These are phyloP conservation scores for Gymnopus androsaceus DNA, from an alignment of 1,284 basidiomycete species.

Conservation along the genomic window DNA sequence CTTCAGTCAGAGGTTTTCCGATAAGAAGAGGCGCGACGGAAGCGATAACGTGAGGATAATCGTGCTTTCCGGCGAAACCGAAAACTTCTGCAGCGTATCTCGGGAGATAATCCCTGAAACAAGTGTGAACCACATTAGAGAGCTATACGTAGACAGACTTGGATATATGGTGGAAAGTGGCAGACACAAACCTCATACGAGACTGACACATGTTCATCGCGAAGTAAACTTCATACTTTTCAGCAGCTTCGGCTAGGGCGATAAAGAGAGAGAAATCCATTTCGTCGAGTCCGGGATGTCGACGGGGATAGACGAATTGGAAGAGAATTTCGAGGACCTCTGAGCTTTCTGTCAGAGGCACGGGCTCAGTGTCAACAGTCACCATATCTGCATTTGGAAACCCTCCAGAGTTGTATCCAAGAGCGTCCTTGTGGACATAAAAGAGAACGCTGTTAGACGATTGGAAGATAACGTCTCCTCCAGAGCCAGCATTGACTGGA, in stretches of 20 bases:
- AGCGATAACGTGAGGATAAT: constrained; percentile 25
- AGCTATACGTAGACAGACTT: no score
- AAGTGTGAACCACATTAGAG: background rate
- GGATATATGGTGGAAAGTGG: no score
- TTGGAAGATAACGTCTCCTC: background rate
- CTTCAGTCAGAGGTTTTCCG: constrained; percentile 20
- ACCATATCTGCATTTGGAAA: background rate
- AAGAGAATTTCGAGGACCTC: constrained; percentile 5
- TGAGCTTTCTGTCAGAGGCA: background rate
- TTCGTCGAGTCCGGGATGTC: constrained; percentile 1
- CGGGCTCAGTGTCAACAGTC: background rate
- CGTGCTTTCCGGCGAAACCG: constrained; percentile 28
- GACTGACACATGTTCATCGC: constrained; percentile 7
- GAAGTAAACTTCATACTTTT: constrained; percentile 4
- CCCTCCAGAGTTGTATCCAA: background rate
- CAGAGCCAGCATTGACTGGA: background rate
- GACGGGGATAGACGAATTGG: background rate
- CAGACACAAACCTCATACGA: background rate
- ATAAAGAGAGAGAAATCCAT: background rate
- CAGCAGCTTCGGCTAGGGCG: constrained; percentile 1
- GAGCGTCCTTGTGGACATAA: background rate
- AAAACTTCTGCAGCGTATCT: constrained; percentile 18
- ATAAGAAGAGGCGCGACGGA: constrained; percentile 25
- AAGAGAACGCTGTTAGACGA: background rate
- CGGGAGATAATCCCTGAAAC: constrained; percentile 7